phyloP scores from a whole-genome alignment of 331 rosid genomes.

The Quercus lobata region DNA sequence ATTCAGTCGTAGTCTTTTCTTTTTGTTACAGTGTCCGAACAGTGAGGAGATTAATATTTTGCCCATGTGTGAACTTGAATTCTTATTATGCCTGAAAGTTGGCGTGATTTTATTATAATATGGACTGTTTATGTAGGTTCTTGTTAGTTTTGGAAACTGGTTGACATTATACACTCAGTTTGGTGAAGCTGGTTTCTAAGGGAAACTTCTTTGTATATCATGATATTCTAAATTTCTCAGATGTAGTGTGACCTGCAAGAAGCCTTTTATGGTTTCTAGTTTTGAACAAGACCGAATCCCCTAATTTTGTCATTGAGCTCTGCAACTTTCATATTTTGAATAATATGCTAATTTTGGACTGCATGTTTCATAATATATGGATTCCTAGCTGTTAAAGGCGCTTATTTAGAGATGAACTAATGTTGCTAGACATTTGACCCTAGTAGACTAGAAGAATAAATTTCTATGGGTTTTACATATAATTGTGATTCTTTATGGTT shows the following conservation, averaged over 20 bases:
- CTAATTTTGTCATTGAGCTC: not conserved
- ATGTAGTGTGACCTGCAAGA: not conserved
- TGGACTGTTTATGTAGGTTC: not conserved
- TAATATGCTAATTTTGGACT: not conserved
- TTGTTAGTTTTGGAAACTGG: not conserved
- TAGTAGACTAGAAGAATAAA: not conserved
- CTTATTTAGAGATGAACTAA: not conserved
- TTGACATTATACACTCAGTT: not conserved
- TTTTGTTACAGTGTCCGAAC: not conserved
- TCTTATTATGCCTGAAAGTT: not conserved
- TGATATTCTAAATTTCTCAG: not conserved
- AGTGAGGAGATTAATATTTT: not conserved
- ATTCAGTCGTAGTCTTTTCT: not conserved
- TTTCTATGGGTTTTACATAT: not conserved
- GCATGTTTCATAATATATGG: not conserved
- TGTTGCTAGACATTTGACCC: not conserved
- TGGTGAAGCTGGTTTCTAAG: not conserved
- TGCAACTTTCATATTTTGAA: not conserved
- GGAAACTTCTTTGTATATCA: not conserved
- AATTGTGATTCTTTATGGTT: not conserved
- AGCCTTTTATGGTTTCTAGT: not conserved
- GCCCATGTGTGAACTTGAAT: not conserved
- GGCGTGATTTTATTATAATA: not conserved
- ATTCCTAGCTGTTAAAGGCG: not conserved
- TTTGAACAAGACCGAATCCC: not conserved